These are phyloP conservation scores for Monilinia polystroma DNA, from an alignment of 2,329 filamentous ascomycete species.

Conservation along the genomic window DNA sequence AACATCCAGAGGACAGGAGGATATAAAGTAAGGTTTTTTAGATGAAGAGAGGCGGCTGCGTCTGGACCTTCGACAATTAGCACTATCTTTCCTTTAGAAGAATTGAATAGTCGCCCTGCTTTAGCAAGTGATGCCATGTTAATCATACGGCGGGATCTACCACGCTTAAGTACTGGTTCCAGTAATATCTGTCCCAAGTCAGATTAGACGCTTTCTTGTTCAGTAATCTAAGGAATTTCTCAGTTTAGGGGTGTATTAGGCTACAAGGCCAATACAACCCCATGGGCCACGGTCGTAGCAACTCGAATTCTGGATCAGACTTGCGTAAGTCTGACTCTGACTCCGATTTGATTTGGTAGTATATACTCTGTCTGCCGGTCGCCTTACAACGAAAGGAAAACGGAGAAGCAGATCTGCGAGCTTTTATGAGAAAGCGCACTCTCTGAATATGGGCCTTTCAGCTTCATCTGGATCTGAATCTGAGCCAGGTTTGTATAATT, in stretches of 20 bases:
- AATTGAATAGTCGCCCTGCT: constrained; percentile 22
- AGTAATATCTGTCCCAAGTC: constrained; percentile 21
- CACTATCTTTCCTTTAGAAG: not conserved
- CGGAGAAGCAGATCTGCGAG: not conserved
- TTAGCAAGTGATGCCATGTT: constrained; percentile 40
- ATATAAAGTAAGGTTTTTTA: too few species aligned
- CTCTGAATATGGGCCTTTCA: too few species aligned
- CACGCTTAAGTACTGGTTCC: constrained; percentile 31
- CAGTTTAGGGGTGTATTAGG: not conserved
- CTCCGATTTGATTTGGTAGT: not conserved
- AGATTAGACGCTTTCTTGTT: constrained; percentile 27
- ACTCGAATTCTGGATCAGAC: not conserved
- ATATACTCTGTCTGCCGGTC: not conserved
- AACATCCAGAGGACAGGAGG: not conserved
- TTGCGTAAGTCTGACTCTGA: not conserved
- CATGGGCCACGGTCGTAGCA: not conserved
- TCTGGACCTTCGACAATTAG: not conserved
- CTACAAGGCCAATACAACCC: not conserved
- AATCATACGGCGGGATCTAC: constrained; percentile 35
- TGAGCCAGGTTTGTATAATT: not conserved
- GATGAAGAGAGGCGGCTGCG: not conserved
- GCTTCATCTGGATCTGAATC: too few species aligned
- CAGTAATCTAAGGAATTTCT: not conserved
- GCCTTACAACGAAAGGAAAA: not conserved
- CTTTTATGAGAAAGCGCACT: too few species aligned